Base-by-base conservation (phyloP, 495 filamentous ascomycete species). In the Aspergillus mulundensis region DNA sequence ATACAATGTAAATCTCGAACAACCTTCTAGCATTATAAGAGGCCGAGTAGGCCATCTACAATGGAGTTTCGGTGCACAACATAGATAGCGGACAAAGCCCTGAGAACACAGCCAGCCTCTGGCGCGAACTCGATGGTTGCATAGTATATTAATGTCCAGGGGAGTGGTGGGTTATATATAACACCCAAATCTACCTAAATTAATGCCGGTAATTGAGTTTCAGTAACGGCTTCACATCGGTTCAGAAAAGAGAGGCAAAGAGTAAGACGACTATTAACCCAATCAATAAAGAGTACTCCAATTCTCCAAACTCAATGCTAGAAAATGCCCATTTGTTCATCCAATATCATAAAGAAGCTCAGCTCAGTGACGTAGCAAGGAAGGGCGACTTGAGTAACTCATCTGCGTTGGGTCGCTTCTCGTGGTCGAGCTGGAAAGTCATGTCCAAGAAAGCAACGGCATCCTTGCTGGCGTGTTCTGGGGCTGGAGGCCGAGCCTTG, bases 341-440 rank as follows among this genome's bases (percentile, higher is more conserved):
- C 21, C 2, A 32, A 41, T 18, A 25, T 41, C 30, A 28, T 47
- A 57, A 41, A 48, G 21, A 34, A 51, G 28, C 12, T 75, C 61
- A 80, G 48, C 67, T 68, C 47, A 88, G 80, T 50, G 88, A 85
- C 30, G 82, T 81, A 36, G 69, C 63, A 67, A 95, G 74, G 71
- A 97, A 97, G 45, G 86, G 85, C 66, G 86, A 88, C 32, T 84
- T 73, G 69, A 96, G 79, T 48, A 98, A 70, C 57, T 96, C 93
- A 61, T 97, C 93, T 14, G 94, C 94, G 64, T 83, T 91, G 16
- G 94, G 94, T 58, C 94, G 79, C 75, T 87, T 84, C 68, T 94
- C 89, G 70, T 95, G 90, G 65, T 98, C 93, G 63, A 95, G 82
- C 76, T 96, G 90, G 70, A 98, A 98, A 2, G 94, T 97, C 77